A percentile compares a stretch with the other conserved stretches of the same genome.
phyloP scores from a whole-genome alignment of 345 rosid species.

The Geranium rotundifolium region DNA sequence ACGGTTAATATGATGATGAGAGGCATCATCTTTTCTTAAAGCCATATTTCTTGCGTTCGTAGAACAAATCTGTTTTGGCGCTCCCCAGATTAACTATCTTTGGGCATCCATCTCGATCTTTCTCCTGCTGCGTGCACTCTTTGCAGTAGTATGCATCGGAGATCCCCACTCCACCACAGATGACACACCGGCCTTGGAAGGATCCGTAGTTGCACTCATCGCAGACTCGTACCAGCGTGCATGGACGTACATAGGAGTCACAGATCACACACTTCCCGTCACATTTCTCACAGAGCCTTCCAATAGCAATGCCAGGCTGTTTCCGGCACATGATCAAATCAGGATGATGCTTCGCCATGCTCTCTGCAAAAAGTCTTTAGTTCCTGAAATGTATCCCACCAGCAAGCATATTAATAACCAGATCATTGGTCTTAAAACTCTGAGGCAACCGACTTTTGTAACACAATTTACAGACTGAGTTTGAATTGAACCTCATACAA shows the following conservation, averaged over 20 bases:
- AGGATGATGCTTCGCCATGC: constrained; percentile 54
- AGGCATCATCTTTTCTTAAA: not conserved
- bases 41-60: constrained; percentile 9
- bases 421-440: too few species aligned
- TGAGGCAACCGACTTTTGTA: too few species aligned
- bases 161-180: constrained; percentile 8
- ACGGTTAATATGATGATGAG: too few species aligned
- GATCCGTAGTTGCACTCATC: constrained; percentile 73
- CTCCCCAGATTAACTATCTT: constrained; percentile 7
- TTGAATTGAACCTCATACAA: too few species aligned
- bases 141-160: constrained; percentile 22
- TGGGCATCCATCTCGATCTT: constrained; percentile 15
- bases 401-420: too few species aligned
- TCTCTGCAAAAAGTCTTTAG: too few species aligned
- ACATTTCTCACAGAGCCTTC: constrained; percentile 28
- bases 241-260: constrained; percentile 59
- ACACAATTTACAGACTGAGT: too few species aligned
- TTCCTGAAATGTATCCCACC: too few species aligned
- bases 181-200: constrained; percentile 62
- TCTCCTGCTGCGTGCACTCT: constrained; percentile 65
- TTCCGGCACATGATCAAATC: constrained; percentile 69
- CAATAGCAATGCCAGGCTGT: constrained; percentile 69
- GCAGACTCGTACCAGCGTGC: constrained; percentile 61
- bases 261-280: constrained; percentile 42
- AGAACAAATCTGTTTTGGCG: constrained; percentile 17